Base-by-base conservation (phyloP, 2,329 filamentous ascomycete genomes). In the Hortaea sp. region DNA sequence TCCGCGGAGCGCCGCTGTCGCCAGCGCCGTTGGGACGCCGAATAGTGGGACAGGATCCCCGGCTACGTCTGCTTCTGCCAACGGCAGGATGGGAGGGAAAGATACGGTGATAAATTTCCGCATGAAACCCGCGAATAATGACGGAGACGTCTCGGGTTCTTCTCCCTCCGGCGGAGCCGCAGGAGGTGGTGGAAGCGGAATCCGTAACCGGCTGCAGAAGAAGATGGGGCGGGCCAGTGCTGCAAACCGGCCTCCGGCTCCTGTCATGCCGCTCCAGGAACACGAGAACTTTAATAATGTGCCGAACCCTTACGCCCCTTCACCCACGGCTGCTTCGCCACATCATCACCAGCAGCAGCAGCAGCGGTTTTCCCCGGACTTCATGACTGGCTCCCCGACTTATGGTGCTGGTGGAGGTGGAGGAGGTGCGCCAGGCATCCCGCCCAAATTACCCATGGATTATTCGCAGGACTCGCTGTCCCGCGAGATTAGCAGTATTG, bases 381-480 rank as follows among this genome's bases (percentile, higher is more conserved):
- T 35, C 32, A 35, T 35, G 32, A 4, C 9, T 2, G 42, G 59
- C 38, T 40, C 38, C 3, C 56, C 60, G 7, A 13, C 20, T 6
- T 30, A 10, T 31, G 20, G 20, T 4, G 20, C 32, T 41, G 35
- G 43, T 13, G 43, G 43, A 6, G 39, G 20, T 30, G 37, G 35
- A 12, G 37, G 35, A 12, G 12, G 45, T 12, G 70, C 68, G 0
- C 82, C 83, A 9, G 78, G 80, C 0, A 74, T 85, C 42, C 83
- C 84, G 3, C 81, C 81, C n/a, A 87, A 87, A 65, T 69, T 86
- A 6, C 81, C 82, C 1, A 63, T 84, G 29, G 5, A 65, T 66
- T 31, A 57, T 42, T 35, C 42, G 74, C 47, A 70, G 77, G 51
- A 72, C 73, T 78, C 82, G 13, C 66, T 89, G 44, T 76, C 84